Conservation (phyloP, 73 alveolate genomes). For the Uronychia setigera region DNA sequence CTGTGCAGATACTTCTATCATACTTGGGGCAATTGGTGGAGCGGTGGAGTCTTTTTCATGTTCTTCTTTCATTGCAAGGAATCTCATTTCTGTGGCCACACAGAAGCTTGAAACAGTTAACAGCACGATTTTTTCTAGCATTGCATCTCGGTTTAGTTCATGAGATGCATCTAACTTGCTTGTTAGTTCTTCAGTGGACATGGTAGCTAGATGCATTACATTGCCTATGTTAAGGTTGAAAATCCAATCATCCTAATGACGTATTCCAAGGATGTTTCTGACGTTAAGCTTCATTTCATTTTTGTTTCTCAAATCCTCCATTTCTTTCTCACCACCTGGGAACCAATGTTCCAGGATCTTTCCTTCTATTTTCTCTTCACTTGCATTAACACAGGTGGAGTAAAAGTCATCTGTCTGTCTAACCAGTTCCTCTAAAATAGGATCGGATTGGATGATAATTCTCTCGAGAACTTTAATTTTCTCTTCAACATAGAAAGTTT, state of each 20-base stretch:
- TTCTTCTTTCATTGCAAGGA: not conserved
- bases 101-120: not conserved
- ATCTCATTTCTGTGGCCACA: not conserved
- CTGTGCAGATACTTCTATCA: not conserved
- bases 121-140: not conserved
- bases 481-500: constrained; percentile 53
- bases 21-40: not conserved
- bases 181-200: not conserved
- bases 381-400: not conserved
- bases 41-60: not conserved
- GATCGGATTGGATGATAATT: constrained; percentile 15
- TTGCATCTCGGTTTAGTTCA: not conserved
- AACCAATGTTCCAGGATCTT: not conserved
- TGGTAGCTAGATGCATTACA: not conserved
- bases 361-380: not conserved
- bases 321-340: not conserved
- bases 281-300: not conserved
- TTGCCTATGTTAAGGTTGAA: not conserved
- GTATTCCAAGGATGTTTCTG: not conserved
- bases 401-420: not conserved
- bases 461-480: constrained; percentile 41
- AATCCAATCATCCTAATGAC: not conserved
- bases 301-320: not conserved
- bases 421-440: not conserved
- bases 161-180: not conserved